Evolutionary conservation across 495 filamentous ascomycete species (phyloP).

Genomic region (Apiosordaria backusii): DNA sequence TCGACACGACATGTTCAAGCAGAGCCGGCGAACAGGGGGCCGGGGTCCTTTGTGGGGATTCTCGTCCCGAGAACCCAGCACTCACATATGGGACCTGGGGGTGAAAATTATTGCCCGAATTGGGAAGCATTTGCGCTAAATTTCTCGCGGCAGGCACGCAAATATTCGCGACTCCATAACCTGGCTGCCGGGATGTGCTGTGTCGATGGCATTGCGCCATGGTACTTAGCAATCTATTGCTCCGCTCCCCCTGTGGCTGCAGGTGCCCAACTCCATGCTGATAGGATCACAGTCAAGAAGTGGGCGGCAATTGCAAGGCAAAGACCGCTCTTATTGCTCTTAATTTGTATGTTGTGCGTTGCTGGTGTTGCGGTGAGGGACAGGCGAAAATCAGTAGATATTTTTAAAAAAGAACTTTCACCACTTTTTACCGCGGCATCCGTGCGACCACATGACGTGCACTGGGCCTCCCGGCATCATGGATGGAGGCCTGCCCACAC

Average conservation of each 20-base stretch:
- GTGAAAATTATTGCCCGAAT: background rate
- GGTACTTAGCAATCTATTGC: background rate
- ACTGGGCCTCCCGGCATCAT: background rate
- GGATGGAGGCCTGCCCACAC: background rate
- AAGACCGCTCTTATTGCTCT: background rate
- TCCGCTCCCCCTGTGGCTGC: background rate
- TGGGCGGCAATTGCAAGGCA: background rate
- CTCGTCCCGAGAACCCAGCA: background rate
- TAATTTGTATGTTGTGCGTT: background rate
- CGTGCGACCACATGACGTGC: background rate
- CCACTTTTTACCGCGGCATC: background rate
- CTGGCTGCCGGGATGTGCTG: conserved; percentile 14
- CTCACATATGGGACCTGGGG: no score
- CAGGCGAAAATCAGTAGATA: background rate
- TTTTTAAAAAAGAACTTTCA: background rate
- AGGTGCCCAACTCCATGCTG: background rate
- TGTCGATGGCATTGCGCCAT: conserved; percentile 6
- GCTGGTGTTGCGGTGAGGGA: background rate
- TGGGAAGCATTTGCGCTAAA: background rate
- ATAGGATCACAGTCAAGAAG: background rate
- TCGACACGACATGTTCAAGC: background rate
- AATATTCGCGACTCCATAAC: background rate
- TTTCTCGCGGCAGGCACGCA: background rate
- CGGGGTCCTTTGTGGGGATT: background rate
- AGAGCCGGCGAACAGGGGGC: background rate